These are phyloP conservation scores for Poterioochromonas sp. DNA, from an alignment of 352 stramenopile species.

Conservation along the genomic window DNA sequence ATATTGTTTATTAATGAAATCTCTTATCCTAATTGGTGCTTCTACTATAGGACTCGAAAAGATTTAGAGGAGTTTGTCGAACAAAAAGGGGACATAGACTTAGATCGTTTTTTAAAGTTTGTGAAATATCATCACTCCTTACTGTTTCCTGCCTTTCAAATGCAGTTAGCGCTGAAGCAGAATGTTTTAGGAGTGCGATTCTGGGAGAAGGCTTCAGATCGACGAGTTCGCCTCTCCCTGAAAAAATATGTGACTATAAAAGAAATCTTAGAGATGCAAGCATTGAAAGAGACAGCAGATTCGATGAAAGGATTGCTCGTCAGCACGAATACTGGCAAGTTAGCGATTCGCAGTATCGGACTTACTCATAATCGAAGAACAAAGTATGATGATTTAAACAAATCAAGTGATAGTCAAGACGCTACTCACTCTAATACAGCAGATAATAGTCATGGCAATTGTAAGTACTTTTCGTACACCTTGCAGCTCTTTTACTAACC, in stretches of 20 bases:
- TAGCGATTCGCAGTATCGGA: too few species aligned
- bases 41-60: too few species aligned
- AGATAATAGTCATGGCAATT: too few species aligned
- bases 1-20: too few species aligned
- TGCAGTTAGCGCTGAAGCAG: constrained; percentile 38
- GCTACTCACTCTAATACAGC: too few species aligned
- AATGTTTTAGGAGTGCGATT: constrained; percentile 40
- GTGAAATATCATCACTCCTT: constrained; percentile 38
- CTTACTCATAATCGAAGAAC: too few species aligned
- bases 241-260: not conserved
- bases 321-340: too few species aligned
- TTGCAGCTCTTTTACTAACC: too few species aligned
- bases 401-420: too few species aligned
- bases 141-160: constrained; percentile 41
- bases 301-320: not conserved
- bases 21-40: too few species aligned
- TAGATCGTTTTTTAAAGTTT: constrained; percentile 36
- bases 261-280: not conserved
- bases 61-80: not conserved
- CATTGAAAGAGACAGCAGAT: not conserved
- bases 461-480: too few species aligned
- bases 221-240: not conserved
- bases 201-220: constrained; percentile 34
- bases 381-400: too few species aligned
- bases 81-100: not conserved